These are phyloP conservation scores for Abortiporus biennis DNA, from an alignment of 1,284 basidiomycete genomes.

Conservation along the genomic window DNA sequence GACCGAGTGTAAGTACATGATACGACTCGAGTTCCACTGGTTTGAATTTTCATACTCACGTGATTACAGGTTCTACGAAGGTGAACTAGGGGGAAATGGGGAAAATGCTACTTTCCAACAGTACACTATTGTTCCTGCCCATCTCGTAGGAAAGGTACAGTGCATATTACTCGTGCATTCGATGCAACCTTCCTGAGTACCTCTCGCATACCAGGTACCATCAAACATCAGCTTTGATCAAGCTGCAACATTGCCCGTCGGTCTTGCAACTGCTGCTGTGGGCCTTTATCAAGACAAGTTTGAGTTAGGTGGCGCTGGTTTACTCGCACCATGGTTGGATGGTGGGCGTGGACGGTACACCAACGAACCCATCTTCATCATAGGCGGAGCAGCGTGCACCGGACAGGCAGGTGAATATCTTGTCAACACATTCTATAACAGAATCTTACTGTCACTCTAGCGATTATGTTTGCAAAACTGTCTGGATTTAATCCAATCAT, in stretches of 20 bases:
- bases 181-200: not conserved
- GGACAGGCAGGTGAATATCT: conserved; percentile 23
- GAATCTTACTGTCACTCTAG: conserved; percentile 10
- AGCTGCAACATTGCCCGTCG: conserved; percentile 26
- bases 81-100: too few species aligned
- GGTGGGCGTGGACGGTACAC: conserved; percentile 20
- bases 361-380: conserved; percentile 23
- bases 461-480: conserved; percentile 38
- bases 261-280: conserved; percentile 21
- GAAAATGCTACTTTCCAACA: conserved; percentile 44
- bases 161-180: not conserved
- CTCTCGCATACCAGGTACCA: conserved; percentile 35
- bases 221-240: conserved; percentile 37
- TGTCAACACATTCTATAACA: not conserved
- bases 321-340: conserved; percentile 12
- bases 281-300: conserved; percentile 17
- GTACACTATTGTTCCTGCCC: conserved; percentile 35
- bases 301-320: conserved; percentile 5
- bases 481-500: conserved; percentile 45
- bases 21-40: not conserved
- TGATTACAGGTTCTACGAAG: conserved; percentile 34
- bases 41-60: too few species aligned
- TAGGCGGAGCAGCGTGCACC: conserved; percentile 27
- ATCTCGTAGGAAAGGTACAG: conserved; percentile 36
- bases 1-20: conserved; percentile 46